Evolutionary conservation across 371 early-diverging fungal genomes (phyloP), one percentile per base, ranked within the genome.

Genomic region (Mucor plumbeus): DNA sequence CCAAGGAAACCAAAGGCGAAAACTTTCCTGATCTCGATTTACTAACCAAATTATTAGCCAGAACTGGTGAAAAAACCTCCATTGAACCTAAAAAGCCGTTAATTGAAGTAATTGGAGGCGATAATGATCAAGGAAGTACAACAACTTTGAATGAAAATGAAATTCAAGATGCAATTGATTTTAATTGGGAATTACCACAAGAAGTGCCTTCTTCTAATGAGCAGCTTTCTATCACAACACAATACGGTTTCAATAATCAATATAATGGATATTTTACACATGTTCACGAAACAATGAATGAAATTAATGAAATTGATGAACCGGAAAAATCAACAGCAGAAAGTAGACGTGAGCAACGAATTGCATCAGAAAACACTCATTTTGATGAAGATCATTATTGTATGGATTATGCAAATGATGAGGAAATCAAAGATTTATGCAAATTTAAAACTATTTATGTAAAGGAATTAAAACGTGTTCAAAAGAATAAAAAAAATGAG

Each of bases 331-430:
- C 91, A 7, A 90, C 90, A 0, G 59, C 83, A 7, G 87, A 84
- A 38, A 83, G 87, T 1, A 76, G 97, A 31, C 82, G 91, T 19
- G 69, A 81, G 26, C 81, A 84, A 19, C 80, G 97, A 33, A 70
- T 91, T 5, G 83, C 81, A 8, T 66, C 73, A 0, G 97, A 97
- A 67, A 88, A 97, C 61, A 75, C 67, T 15, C 90, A 91, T 57
- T 97, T 98, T 83, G 94, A 96, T 72, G 92, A 90, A 41, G 97
- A 96, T 44, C 87, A 97, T 69, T 98, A 97, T 73, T 91, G 95
- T 62, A 87, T 80, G 69, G 94, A 95, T 72, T 91, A 79, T 72
- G 71, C 86, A 56, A 77, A 75, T 38, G 81, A 86, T 59, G 92
- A 92, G 11, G 96, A 95, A 35, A 92, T 96, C 15, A 77, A 86